phyloP scores from a whole-genome alignment of 805 yeast genomes.

The Sugiyamaella chiloensis region DNA sequence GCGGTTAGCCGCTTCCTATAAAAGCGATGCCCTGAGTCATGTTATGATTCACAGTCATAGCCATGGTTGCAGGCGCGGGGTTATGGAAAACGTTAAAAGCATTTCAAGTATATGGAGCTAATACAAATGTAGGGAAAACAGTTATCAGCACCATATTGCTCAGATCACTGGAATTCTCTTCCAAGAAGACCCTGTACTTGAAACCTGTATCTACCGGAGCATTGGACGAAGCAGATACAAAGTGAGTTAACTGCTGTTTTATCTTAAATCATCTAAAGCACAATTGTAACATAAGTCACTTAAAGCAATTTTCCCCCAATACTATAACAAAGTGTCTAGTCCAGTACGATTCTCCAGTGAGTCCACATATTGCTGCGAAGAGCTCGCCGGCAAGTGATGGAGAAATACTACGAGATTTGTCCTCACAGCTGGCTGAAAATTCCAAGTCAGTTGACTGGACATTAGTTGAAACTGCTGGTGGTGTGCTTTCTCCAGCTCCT shows the following conservation, averaged over 20 bases:
- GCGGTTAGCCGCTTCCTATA: too few relatives aligned
- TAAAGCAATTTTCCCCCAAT: background rate
- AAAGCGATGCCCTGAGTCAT: slow-evolving; percentile 8
- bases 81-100: slow-evolving; percentile 13
- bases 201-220: slow-evolving; percentile 28
- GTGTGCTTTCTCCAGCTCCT: slow-evolving; percentile 24
- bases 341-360: slow-evolving; percentile 20
- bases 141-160: slow-evolving; percentile 22
- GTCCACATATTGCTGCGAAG: slow-evolving; percentile 25
- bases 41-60: slow-evolving; percentile 2
- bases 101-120: slow-evolving; percentile 26
- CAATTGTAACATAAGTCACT: slow-evolving; percentile 16
- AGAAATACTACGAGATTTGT: slow-evolving; percentile 3
- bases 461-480: slow-evolving; percentile 27
- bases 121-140: slow-evolving; percentile 29
- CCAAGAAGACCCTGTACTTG: slow-evolving; percentile 17
- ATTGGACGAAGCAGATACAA: slow-evolving; percentile 20
- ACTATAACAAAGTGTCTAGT: slow-evolving; percentile 16
- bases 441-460: slow-evolving; percentile 12
- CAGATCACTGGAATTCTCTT: slow-evolving; percentile 3
- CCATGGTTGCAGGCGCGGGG: slow-evolving; percentile 3
- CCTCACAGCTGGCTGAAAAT: slow-evolving; percentile 1
- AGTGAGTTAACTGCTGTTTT: slow-evolving; percentile 14
- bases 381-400: slow-evolving; percentile 1
- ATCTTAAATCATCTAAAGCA: slow-evolving; percentile 5